A percentile compares a stretch with the other conserved stretches of the same genome.
These are phyloP conservation scores for Yamadazyma kanchanaburiensis DNA, from an alignment of 1,139 yeast genomes.

Conservation along the genomic window DNA sequence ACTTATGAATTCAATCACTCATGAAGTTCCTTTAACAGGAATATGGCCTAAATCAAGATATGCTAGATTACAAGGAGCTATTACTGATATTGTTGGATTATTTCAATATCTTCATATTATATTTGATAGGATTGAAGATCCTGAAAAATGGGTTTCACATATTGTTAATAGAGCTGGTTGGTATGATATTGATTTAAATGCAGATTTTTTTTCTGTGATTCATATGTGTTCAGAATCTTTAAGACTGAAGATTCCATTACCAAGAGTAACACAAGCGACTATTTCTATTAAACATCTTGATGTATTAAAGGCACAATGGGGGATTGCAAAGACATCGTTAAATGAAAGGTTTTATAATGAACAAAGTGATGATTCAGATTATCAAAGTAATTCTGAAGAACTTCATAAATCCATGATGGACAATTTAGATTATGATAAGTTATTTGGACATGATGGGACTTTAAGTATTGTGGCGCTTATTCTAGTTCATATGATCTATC, in stretches of 20 bases:
- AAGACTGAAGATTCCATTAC: slow-evolving; percentile 23
- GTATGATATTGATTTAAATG: slow-evolving; percentile 26
- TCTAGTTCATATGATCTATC: slow-evolving; percentile 30
- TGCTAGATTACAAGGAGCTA: slow-evolving; percentile 18
- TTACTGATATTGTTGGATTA: slow-evolving; percentile 28
- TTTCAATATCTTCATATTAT: slow-evolving; percentile 23
- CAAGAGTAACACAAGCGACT: slow-evolving; percentile 33
- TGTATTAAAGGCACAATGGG: slow-evolving; percentile 29
- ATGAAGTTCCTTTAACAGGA: slow-evolving; percentile 32
- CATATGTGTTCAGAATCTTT: slow-evolving; percentile 35
- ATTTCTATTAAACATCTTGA: slow-evolving; percentile 31
- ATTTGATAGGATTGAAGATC: slow-evolving; percentile 25
- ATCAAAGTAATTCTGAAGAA: slow-evolving; percentile 1
- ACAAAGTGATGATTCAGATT: slow-evolving; percentile 1
- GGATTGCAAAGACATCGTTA: slow-evolving; percentile 19
- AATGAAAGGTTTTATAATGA: slow-evolving; percentile 25
- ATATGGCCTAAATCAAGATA: slow-evolving; percentile 34
- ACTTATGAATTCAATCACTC: slow-evolving; percentile 25
- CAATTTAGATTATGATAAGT: slow-evolving; percentile 24
- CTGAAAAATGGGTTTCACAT: slow-evolving; percentile 25
- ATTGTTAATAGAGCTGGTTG: slow-evolving; percentile 30
- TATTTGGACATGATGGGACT: slow-evolving; percentile 34
- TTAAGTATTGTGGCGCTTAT: slow-evolving; percentile 26
- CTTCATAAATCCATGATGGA: slow-evolving; percentile 16
- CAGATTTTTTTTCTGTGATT: slow-evolving; percentile 28